Evolutionary conservation across 225 moss, liverwort and hornwort genomes (phyloP).

Genomic region (Pleurozium schreberi): DNA sequence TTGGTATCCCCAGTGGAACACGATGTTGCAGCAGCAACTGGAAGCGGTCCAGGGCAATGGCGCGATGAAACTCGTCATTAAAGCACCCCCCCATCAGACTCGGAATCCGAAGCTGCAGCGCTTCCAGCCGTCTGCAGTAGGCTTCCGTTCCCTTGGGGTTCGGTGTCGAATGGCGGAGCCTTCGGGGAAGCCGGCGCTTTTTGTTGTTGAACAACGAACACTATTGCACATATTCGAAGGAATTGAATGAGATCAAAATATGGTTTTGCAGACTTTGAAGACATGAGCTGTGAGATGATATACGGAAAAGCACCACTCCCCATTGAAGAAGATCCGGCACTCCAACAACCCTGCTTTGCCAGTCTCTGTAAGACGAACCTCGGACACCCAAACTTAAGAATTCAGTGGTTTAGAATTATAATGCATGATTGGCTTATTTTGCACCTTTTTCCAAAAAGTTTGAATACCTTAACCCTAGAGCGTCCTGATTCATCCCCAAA

Average conservation of each 20-base stretch:
- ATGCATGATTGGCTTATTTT: background rate
- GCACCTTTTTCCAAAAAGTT: too few species aligned
- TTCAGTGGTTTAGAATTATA: background rate
- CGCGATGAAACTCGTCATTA: background rate
- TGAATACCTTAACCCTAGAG: too few species aligned
- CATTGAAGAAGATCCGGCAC: slow-evolving; percentile 57
- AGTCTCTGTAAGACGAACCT: slow-evolving; percentile 48
- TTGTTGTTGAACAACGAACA: too few species aligned
- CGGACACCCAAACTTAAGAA: background rate
- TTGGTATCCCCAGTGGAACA: background rate
- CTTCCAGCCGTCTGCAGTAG: background rate
- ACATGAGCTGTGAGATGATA: slow-evolving; percentile 94
- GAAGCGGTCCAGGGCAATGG: slow-evolving; percentile 12
- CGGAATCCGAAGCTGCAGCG: background rate
- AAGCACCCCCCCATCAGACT: background rate
- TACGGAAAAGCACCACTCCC: slow-evolving; percentile 54
- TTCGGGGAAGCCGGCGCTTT: slow-evolving; percentile 67
- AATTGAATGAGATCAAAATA: background rate
- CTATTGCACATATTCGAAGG: background rate
- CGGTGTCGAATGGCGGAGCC: slow-evolving; percentile 72
- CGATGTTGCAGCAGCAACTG: slow-evolving; percentile 30
- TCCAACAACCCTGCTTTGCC: slow-evolving; percentile 69
- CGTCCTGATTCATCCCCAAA: too few species aligned
- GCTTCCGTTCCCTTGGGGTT: background rate
- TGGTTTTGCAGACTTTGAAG: slow-evolving; percentile 70